Percentiles rank a stretch among this genome's conserved stretches.
phyloP scores from a whole-genome alignment of 495 filamentous ascomycete species.

The Hypoxylon crocopeplum region DNA sequence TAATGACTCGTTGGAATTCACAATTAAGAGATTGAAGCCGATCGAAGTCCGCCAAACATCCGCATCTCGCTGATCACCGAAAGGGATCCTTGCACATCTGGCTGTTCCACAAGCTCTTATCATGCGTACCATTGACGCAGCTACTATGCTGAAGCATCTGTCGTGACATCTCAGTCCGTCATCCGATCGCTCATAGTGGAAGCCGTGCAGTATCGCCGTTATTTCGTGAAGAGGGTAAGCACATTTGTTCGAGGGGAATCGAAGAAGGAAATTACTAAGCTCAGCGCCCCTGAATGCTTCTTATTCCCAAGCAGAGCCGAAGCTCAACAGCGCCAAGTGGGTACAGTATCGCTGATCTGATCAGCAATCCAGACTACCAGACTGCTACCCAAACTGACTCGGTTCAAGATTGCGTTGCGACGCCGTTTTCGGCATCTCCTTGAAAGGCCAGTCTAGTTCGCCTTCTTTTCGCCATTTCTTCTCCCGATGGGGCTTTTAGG shows the following conservation, averaged over 20 bases:
- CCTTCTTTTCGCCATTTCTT: conserved; percentile 2
- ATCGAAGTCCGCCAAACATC: not conserved
- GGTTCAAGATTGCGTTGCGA: conserved; percentile 15
- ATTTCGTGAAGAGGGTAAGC: too few relatives aligned
- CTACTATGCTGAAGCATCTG: not conserved
- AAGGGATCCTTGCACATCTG: not conserved
- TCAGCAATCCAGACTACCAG: conserved; percentile 27
- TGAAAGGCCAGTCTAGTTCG: conserved; percentile 1
- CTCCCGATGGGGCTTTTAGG: not conserved
- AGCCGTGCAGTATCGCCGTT: too few relatives aligned
- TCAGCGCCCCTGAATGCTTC: too few relatives aligned
- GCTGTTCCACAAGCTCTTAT: not conserved
- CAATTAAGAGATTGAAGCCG: not conserved
- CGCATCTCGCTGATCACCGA: conserved; percentile 7
- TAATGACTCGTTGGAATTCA: not conserved
- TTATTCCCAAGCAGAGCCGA: too few relatives aligned
- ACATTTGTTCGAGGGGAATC: too few relatives aligned
- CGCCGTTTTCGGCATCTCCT: conserved; percentile 35
- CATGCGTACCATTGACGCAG: not conserved
- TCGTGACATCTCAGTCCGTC: not conserved
- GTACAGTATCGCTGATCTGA: conserved; percentile 28
- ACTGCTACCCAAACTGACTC: conserved; percentile 28
- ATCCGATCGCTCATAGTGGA: too few relatives aligned
- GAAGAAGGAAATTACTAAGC: too few relatives aligned
- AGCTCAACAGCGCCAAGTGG: conserved; percentile 1